Evolutionary conservation across 2,329 filamentous ascomycete species (phyloP).

Genomic region (Didymella keratinophila): DNA sequence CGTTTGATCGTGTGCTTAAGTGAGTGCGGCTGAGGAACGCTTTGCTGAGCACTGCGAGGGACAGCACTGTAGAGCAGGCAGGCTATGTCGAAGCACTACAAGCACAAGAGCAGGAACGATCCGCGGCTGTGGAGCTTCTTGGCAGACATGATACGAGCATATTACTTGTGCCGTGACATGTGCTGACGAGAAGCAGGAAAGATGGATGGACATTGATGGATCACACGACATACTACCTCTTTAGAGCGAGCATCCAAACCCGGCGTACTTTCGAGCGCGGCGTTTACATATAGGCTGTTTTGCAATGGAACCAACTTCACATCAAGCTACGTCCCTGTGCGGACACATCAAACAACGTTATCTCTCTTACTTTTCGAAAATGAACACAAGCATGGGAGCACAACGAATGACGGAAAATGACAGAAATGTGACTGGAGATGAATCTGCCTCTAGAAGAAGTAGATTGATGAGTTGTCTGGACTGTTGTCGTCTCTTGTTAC

Average conservation of each 20-base stretch:
- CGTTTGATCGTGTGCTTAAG: constrained; percentile 81
- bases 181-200: background rate
- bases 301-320: constrained; percentile 7
- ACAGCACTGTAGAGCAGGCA: background rate
- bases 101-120: background rate
- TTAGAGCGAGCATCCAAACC: constrained; percentile 34
- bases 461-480: background rate
- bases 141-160: background rate
- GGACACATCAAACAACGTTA: no score
- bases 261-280: constrained; percentile 41
- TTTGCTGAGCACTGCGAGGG: background rate
- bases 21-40: constrained; percentile 48
- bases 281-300: constrained; percentile 36
- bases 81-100: background rate
- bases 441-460: background rate
- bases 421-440: background rate
- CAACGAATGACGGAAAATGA: background rate
- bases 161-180: background rate
- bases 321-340: background rate
- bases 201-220: constrained; percentile 5
- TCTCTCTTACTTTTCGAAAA: background rate
- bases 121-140: background rate
- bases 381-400: background rate
- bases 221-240: constrained; percentile 9
- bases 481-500: no score